These are phyloP conservation scores for Helminthosporium solani DNA, from an alignment of 2,329 filamentous ascomycete species.

Conservation along the genomic window DNA sequence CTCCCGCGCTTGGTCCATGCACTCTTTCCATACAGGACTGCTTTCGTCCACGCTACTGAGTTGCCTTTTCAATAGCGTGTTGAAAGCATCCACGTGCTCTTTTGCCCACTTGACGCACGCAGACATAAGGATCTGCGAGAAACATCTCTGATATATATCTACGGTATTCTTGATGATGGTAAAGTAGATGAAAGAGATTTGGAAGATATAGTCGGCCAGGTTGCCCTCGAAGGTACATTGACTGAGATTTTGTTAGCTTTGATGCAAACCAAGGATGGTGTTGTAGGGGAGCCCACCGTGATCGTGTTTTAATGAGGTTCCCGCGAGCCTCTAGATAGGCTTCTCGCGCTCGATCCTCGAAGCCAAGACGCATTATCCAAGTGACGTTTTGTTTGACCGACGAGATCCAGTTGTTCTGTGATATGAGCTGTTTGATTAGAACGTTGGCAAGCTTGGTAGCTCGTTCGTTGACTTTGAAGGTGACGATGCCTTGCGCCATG, in stretches of 20 bases:
- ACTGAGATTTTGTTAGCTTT: conserved; percentile 49
- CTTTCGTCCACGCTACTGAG: conserved; percentile 79
- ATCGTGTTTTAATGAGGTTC: conserved; percentile 75
- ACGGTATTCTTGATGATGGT: conserved; percentile 92
- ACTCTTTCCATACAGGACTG: conserved; percentile 77
- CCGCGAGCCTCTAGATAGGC: conserved; percentile 80
- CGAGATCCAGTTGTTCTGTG: conserved; percentile 72
- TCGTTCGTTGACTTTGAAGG: conserved; percentile 84
- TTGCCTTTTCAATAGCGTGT: conserved; percentile 76
- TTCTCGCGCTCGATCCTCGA: conserved; percentile 84
- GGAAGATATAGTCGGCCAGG: conserved; percentile 89
- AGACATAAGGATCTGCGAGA: conserved; percentile 83
- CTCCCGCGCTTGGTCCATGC: conserved; percentile 76
- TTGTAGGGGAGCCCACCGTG: conserved; percentile 59
- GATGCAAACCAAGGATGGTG: background rate
- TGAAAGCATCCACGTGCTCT: conserved; percentile 88
- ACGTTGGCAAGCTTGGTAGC: conserved; percentile 74
- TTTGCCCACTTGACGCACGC: conserved; percentile 99
- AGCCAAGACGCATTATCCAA: conserved; percentile 84
- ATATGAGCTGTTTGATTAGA: conserved; percentile 73
- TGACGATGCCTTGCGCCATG: conserved; percentile 88
- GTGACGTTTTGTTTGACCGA: conserved; percentile 78
- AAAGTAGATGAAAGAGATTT: conserved; percentile 94
- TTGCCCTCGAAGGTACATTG: conserved; percentile 96
- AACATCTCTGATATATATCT: conserved; percentile 75